phyloP scores from a whole-genome alignment of 441 rosid species.

The Erodium moschatum region DNA sequence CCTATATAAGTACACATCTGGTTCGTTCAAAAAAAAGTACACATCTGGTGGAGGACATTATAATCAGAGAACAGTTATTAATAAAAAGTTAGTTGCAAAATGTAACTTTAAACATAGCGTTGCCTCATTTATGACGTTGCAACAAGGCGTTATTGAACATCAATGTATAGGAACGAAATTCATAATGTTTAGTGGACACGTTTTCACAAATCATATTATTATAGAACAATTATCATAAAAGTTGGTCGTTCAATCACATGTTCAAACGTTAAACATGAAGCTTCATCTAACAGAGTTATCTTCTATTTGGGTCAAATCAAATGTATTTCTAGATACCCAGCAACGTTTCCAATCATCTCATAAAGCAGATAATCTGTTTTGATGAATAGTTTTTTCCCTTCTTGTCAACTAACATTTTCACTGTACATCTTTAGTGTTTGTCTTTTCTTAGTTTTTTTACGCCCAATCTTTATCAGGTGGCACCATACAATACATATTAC shows the following conservation, averaged over 20 bases:
- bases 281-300: too few relatives aligned
- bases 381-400: not conserved
- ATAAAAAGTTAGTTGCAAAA: not conserved
- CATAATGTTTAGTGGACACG: not conserved
- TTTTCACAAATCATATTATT: too few relatives aligned
- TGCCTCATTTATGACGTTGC: not conserved
- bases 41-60: too few relatives aligned
- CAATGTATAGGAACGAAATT: not conserved
- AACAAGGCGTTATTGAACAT: not conserved
- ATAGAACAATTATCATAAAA: too few relatives aligned
- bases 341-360: not conserved
- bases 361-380: not conserved
- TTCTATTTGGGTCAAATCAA: not conserved
- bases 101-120: not conserved
- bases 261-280: too few relatives aligned
- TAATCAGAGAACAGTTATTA: too few relatives aligned
- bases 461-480: slow-evolving; percentile 51
- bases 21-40: too few relatives aligned
- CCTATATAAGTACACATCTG: too few relatives aligned
- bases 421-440: not conserved
- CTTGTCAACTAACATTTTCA: not conserved
- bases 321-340: not conserved
- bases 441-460: not conserved
- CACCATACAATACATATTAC: slow-evolving; percentile 92
- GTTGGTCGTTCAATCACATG: too few relatives aligned